A percentile compares a stretch with the other conserved stretches of the same genome.
Evolutionary conservation across 192 early-diverging fungal species (phyloP).

Genomic region (Kickxella alabastrina): DNA sequence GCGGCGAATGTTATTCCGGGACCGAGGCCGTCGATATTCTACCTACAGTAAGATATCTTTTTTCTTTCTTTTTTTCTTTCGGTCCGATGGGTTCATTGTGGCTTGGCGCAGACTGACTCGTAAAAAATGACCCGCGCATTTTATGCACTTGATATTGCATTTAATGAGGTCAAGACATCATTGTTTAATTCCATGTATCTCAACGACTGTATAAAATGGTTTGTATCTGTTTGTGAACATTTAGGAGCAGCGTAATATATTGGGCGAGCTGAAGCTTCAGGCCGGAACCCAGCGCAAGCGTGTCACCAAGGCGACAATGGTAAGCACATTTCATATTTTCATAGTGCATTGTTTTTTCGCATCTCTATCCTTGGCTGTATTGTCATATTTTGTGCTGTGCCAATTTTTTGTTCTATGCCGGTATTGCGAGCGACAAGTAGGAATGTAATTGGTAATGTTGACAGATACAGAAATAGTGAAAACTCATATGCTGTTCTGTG

Average conservation of each 20-base stretch:
- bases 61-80: not conserved
- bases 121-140: too few species aligned
- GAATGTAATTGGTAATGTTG: too few species aligned
- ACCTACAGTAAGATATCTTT: slow-evolving; percentile 24
- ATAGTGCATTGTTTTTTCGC: not conserved
- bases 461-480: too few species aligned
- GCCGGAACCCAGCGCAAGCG: slow-evolving; percentile 42
- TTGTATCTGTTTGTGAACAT: not conserved
- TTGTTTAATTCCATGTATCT: not conserved
- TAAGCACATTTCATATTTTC: slow-evolving; percentile 13
- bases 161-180: too few species aligned
- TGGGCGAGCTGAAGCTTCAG: slow-evolving; percentile 43
- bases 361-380: not conserved
- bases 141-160: too few species aligned
- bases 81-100: too few species aligned
- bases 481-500: too few species aligned
- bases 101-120: too few species aligned
- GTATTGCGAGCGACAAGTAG: too few species aligned
- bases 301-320: slow-evolving; percentile 47
- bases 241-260: slow-evolving; percentile 14
- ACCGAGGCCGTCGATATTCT: slow-evolving; percentile 28
- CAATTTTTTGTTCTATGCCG: too few species aligned
- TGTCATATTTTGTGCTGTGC: not conserved
- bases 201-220: not conserved
- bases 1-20: slow-evolving; percentile 26